Conservation (phyloP, 495 filamentous ascomycete genomes). For the Penicillium egyptiacum region DNA sequence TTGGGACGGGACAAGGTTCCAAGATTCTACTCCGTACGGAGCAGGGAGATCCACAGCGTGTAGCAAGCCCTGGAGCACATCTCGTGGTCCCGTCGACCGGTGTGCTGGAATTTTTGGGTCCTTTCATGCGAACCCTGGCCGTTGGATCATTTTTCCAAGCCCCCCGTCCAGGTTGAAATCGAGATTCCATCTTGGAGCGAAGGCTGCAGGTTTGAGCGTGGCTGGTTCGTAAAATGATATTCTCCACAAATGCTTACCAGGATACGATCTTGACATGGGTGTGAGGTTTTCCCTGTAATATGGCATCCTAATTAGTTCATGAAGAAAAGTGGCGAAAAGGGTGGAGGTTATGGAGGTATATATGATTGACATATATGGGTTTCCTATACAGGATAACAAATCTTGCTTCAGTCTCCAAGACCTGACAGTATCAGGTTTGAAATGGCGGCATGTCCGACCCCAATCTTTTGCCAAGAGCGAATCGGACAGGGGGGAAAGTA, state of each 20-base stretch:
- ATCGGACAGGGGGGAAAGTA: not conserved
- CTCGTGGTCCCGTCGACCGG: conserved; percentile 16
- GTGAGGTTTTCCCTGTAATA: not conserved
- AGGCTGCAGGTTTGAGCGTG: not conserved
- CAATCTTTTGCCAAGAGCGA: not conserved
- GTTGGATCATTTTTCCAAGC: conserved; percentile 6
- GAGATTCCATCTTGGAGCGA: not conserved
- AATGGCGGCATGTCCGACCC: not conserved
- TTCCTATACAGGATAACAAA: not conserved
- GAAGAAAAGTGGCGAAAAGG: not conserved
- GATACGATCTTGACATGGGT: not conserved
- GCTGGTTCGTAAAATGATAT: not conserved
- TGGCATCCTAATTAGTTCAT: not conserved
- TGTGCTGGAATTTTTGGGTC: conserved; percentile 3
- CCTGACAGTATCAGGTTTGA: not conserved
- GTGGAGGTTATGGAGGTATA: not conserved
- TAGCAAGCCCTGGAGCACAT: not conserved
- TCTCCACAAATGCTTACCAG: not conserved
- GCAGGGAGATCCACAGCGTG: not conserved
- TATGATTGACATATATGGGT: not conserved
- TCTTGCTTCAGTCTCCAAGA: not conserved
- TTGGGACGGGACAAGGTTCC: conserved; percentile 2
- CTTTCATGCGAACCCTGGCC: not conserved
- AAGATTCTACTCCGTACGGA: not conserved
- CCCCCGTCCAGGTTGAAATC: conserved; percentile 1